A percentile compares a stretch with the other conserved stretches of the same genome.
phyloP scores from a whole-genome alignment of 352 stramenopile genomes.

The Pythium folliculosum region DNA sequence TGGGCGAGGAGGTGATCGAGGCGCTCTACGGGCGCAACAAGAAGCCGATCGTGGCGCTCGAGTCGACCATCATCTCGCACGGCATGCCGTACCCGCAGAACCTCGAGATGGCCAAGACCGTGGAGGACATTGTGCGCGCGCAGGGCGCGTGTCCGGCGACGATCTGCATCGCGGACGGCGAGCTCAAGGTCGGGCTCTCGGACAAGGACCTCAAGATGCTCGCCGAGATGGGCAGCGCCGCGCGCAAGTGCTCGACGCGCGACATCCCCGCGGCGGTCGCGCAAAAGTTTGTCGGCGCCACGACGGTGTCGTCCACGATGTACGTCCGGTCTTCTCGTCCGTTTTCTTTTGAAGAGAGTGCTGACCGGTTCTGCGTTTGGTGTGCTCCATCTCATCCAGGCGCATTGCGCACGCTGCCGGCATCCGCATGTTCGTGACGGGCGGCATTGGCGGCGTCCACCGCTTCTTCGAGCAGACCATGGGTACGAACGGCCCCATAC shows the following conservation, averaged over 20 bases:
- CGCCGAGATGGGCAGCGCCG: slow-evolving; percentile 58
- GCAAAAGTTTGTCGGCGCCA: slow-evolving; percentile 87
- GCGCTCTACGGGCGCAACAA: slow-evolving; percentile 36
- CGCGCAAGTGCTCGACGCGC: slow-evolving; percentile 81
- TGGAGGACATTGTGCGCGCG: slow-evolving; percentile 90
- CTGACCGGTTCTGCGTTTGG: not conserved
- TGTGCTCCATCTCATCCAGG: slow-evolving; percentile 35
- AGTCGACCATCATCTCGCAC: slow-evolving; percentile 99
- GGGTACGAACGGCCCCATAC: slow-evolving; percentile 43
- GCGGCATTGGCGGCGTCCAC: slow-evolving; percentile 97
- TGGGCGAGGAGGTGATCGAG: slow-evolving; percentile 36
- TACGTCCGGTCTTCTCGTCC: slow-evolving; percentile 17
- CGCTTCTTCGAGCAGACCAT: slow-evolving; percentile 92
- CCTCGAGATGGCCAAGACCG: slow-evolving; percentile 88
- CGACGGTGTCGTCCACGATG: slow-evolving; percentile 98
- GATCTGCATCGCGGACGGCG: slow-evolving; percentile 95
- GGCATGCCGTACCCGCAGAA: slow-evolving; percentile 99
- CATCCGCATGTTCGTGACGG: slow-evolving; percentile 98
- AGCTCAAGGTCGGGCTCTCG: slow-evolving; percentile 76
- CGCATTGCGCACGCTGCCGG: slow-evolving; percentile 91
- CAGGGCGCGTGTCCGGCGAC: slow-evolving; percentile 92
- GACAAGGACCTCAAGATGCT: slow-evolving; percentile 58
- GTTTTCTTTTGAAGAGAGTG: too few species aligned
- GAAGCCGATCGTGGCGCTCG: slow-evolving; percentile 90
- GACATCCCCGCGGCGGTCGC: slow-evolving; percentile 81